Evolutionary conservation across 495 filamentous ascomycete genomes (phyloP), one percentile per base, ranked within the genome.

Genomic region (Penicillium tannophilum): DNA sequence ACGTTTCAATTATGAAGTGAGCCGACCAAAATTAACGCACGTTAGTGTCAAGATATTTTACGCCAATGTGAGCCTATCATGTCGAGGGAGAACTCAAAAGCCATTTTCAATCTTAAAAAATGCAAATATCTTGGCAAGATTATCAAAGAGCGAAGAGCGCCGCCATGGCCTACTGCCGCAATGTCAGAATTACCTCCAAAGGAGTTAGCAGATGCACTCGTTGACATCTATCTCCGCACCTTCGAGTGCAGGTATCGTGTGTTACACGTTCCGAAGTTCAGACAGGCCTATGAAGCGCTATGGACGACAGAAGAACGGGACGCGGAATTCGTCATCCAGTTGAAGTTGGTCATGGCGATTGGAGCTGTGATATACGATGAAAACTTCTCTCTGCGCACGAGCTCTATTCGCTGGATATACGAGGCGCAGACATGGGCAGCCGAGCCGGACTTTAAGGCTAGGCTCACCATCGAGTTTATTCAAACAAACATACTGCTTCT

Each of bases 201-300:
- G 56, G 65, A 71, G 2, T 54, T 84, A 16, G 76, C 82, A 14
- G 70, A 77, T 41, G 26, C 52, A 6, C 68, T 79, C 4, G 58
- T 72, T 19, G 70, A 75, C 1, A 73, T 71, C 2, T 73, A 80
- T 43, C 70, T 78, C 2, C 74, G 72, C 42, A 63, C 79, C 6
- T 71, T 65, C 9, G 82, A 87, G 53, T 52, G 49, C 0, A 66
- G 84, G 55, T 71, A 85, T 59, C 76, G 85, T 16, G 78, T 90
- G 11, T 47, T 88, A 10, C 85, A 88, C 57, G 64, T 84, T n/a
- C 84, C 85, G 0, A 73, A 74, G 0, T 88, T 90, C 58, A 77
- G 63, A 62, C 63, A 63, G 14, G 67, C 72, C 9, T 77, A 77
- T 47, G 67, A 71, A 8, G 52, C 58, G 16, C 14, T 72, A 6